phyloP scores from a whole-genome alignment of 2,329 filamentous ascomycete genomes.

The Aurifilum marmelostoma region DNA sequence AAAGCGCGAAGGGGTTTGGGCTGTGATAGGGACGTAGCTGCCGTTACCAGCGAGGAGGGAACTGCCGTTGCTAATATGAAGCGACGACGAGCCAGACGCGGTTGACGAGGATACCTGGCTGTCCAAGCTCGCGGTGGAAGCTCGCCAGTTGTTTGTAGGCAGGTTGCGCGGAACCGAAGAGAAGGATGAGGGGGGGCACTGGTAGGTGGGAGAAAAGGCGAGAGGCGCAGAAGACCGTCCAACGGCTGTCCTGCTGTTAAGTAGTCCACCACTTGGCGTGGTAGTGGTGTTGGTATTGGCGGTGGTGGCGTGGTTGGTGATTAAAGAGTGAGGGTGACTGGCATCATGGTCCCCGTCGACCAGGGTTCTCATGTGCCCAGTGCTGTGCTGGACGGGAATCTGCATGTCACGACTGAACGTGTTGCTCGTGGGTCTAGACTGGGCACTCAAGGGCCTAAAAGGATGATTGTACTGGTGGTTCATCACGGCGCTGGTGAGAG shows the following conservation, averaged over 20 bases:
- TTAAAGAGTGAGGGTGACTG: conserved; percentile 5
- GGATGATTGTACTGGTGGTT: conserved; percentile 1
- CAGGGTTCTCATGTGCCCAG: background rate
- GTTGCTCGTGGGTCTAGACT: background rate
- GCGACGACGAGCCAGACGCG: background rate
- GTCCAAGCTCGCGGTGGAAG: conserved; percentile 4
- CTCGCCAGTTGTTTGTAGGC: conserved; percentile 1
- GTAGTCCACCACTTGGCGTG: background rate
- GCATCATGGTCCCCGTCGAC: background rate
- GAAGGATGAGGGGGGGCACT: background rate
- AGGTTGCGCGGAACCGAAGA: background rate
- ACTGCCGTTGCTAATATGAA: background rate
- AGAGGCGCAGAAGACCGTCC: background rate
- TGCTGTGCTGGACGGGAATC: background rate
- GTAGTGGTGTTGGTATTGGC: too few relatives aligned
- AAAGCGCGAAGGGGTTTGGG: background rate
- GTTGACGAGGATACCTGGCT: background rate
- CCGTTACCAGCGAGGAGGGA: background rate
- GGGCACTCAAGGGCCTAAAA: background rate
- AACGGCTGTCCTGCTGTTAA: background rate
- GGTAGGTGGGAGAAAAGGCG: background rate
- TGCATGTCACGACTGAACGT: background rate
- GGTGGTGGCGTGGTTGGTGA: background rate
- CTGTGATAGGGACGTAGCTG: background rate
- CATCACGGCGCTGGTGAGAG: background rate